Evolutionary conservation across 2,329 filamentous ascomycete genomes (phyloP).

Genomic region (Botrytis deweyae): DNA sequence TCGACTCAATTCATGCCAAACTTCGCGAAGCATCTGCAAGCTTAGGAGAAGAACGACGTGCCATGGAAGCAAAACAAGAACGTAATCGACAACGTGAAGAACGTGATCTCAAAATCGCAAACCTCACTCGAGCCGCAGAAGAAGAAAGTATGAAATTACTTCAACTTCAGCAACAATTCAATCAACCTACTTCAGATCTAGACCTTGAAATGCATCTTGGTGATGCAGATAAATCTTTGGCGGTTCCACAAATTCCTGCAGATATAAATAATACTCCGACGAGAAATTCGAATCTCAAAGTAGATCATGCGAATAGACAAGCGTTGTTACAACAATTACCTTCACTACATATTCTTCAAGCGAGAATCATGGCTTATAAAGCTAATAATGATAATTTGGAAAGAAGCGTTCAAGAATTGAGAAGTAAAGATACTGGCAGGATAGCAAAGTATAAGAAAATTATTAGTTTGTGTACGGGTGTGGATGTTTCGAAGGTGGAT

Average conservation of each 20-base stretch:
- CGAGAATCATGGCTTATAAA: conserved; percentile 68
- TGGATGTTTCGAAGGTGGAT: conserved; percentile 74
- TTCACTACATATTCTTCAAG: conserved; percentile 59
- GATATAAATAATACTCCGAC: conserved; percentile 35
- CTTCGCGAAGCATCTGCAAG: conserved; percentile 78
- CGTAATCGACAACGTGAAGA: conserved; percentile 62
- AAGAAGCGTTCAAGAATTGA: conserved; percentile 67
- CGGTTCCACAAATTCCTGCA: conserved; percentile 30
- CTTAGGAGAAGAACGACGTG: conserved; percentile 73
- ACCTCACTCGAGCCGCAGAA: conserved; percentile 71
- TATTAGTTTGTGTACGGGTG: conserved; percentile 80
- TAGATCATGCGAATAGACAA: conserved; percentile 44
- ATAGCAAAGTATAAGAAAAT: conserved; percentile 87
- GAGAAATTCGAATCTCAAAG: conserved; percentile 45
- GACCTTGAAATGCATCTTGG: conserved; percentile 51
- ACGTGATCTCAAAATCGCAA: conserved; percentile 69
- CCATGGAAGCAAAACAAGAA: conserved; percentile 67
- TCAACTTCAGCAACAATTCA: conserved; percentile 48
- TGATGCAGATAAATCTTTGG: conserved; percentile 40
- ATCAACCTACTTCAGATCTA: conserved; percentile 52
- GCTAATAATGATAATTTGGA: conserved; percentile 66
- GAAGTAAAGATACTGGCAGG: conserved; percentile 77
- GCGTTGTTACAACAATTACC: conserved; percentile 49
- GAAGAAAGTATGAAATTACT: conserved; percentile 61
- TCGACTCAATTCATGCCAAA: conserved; percentile 77